Evolutionary conservation across 75 land plant species (phyloP).

Genomic region (Gnetum montanum): DNA sequence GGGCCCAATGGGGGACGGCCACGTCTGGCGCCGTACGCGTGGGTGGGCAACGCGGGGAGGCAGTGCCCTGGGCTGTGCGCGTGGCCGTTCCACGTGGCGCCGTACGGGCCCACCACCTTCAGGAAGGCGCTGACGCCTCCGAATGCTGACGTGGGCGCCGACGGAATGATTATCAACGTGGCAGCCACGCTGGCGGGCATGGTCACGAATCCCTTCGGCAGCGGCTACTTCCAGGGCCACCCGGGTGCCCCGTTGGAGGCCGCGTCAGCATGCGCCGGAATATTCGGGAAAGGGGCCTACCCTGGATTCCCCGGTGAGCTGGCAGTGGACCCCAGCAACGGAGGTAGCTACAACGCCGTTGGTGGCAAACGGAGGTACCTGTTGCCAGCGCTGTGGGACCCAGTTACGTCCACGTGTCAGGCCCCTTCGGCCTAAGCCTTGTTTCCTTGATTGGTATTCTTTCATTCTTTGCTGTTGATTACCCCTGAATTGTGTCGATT

Average conservation of each 20-base stretch:
- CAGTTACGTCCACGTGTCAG: not conserved
- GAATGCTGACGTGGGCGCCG: constrained; percentile 2
- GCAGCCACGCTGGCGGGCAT: constrained; percentile 9
- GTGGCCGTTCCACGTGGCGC: not conserved
- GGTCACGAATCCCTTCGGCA: constrained; percentile 14
- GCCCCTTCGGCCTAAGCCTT: too few species aligned
- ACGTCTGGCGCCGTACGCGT: constrained; percentile 6
- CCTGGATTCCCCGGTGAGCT: constrained; percentile 23
- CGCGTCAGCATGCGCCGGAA: not conserved
- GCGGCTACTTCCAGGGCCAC: constrained; percentile 18
- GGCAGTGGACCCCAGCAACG: constrained; percentile 2
- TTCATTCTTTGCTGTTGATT: too few species aligned
- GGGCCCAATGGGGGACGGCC: too few species aligned
- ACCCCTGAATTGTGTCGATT: too few species aligned
- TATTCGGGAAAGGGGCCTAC: constrained; percentile 14
- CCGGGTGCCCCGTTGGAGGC: not conserved
- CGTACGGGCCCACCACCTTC: not conserved
- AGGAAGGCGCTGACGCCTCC: constrained; percentile 10
- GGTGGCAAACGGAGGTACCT: constrained; percentile 21
- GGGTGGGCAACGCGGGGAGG: constrained; percentile 17
- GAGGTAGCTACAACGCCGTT: constrained; percentile 16
- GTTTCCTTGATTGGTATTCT: too few species aligned
- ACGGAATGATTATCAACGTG: constrained; percentile 15
- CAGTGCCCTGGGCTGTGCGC: constrained; percentile 2
- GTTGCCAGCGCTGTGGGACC: constrained; percentile 24